Conservation (phyloP, 345 rosid genomes). For the Laguncularia racemosa region DNA sequence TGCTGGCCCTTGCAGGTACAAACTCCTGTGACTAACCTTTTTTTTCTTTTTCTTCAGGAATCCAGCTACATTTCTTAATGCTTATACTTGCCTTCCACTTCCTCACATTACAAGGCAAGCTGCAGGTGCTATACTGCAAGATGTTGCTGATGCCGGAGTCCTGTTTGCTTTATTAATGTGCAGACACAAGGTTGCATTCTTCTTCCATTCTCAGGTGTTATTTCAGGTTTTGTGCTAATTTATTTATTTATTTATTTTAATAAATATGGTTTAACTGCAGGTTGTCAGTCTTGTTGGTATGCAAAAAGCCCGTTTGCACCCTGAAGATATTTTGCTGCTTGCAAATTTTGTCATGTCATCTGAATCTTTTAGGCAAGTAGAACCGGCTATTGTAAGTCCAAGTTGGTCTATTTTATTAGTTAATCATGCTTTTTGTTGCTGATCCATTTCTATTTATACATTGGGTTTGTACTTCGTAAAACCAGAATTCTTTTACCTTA, state of each 20-base stretch:
- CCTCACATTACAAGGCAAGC: conserved; percentile 73
- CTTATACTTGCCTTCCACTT: conserved; percentile 96
- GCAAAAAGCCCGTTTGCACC: conserved; percentile 95
- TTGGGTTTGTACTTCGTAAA: no score
- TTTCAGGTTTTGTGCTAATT: no score
- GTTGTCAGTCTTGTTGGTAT: conserved; percentile 95
- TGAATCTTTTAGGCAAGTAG: conserved; percentile 82
- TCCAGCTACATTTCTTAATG: conserved; percentile 91
- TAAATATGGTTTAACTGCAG: conserved; percentile 30
- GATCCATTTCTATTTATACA: no score
- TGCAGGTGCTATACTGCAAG: conserved; percentile 85
- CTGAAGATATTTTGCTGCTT: conserved; percentile 90
- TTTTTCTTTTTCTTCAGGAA: conserved; percentile 36
- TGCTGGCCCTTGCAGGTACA: no score
- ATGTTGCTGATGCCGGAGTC: conserved; percentile 82
- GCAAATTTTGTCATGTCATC: conserved; percentile 87
- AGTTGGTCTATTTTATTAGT: no score
- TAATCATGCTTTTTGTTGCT: no score
- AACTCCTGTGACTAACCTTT: no score
- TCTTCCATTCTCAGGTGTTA: no score
- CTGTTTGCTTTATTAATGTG: conserved; percentile 87
- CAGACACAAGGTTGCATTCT: conserved; percentile 47
- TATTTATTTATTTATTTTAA: no score
- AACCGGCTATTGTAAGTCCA: conserved; percentile 10
- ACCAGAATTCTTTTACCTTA: no score